Evolutionary conservation across 2,329 filamentous ascomycete species (phyloP).

Genomic region (Aspergillus udagawae): DNA sequence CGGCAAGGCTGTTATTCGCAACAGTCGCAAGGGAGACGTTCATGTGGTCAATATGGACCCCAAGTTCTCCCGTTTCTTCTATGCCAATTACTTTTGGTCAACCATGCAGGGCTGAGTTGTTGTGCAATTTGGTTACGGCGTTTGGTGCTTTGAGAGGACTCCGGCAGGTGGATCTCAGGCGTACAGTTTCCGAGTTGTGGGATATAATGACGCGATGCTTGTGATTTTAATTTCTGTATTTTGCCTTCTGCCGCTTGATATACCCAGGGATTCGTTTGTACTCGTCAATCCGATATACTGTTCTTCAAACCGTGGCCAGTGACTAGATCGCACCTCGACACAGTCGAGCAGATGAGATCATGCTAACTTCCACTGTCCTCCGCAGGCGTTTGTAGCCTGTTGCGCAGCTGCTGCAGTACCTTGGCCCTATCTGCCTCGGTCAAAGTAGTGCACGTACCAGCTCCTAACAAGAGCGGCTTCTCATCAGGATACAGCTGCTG

Average conservation of each 20-base stretch:
- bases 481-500: conserved; percentile 25
- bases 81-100: conserved; percentile 95
- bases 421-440: conserved; percentile 18
- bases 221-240: not conserved
- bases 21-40: conserved; percentile 82
- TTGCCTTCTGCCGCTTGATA: conserved; percentile 1
- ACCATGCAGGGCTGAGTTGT: conserved; percentile 60
- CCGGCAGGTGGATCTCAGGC: not conserved
- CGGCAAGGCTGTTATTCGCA: conserved; percentile 78
- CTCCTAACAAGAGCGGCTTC: conserved; percentile 14
- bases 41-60: conserved; percentile 92
- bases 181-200: not conserved
- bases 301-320: not conserved
- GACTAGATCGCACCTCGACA: too few species aligned
- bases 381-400: not conserved
- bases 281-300: not conserved
- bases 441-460: conserved; percentile 10
- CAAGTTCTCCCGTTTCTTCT: conserved; percentile 87
- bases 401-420: conserved; percentile 16
- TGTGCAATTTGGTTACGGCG: conserved; percentile 13
- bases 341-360: not conserved
- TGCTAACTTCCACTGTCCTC: not conserved
- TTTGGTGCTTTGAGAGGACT: conserved; percentile 3
- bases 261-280: conserved; percentile 6
- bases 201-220: not conserved